phyloP scores from a whole-genome alignment of 192 early-diverging fungal genomes.

The Endogone sp. region DNA sequence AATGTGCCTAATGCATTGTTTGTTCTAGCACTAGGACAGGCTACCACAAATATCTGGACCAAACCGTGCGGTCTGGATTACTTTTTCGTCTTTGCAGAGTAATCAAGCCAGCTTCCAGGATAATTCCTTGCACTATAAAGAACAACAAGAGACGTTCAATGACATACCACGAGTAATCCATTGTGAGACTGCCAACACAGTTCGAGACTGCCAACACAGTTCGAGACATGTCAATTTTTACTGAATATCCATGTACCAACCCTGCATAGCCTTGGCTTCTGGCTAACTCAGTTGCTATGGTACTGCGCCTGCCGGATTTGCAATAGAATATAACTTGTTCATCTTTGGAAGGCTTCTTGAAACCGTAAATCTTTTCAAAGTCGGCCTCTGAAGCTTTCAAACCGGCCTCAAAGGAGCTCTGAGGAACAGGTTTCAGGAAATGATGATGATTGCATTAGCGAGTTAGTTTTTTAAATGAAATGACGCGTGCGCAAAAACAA shows the following conservation, averaged over 20 bases:
- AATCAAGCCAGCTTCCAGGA: constrained; percentile 47
- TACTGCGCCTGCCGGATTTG: constrained; percentile 61
- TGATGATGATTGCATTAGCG: neutral
- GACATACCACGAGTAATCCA: neutral
- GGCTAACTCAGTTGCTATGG: constrained; percentile 55
- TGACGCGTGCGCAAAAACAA: too few species aligned
- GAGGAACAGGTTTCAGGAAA: neutral
- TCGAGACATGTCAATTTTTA: too few species aligned
- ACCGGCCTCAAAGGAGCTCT: constrained; percentile 3
- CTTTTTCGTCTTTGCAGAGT: constrained; percentile 34
- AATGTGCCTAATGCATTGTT: too few species aligned
- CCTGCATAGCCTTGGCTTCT: constrained; percentile 43
- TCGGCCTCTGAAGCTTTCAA: constrained; percentile 11
- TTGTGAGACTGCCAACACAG: neutral
- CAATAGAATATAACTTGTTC: constrained; percentile 66
- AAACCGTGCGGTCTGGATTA: too few species aligned
- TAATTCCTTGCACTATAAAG: constrained; percentile 37
- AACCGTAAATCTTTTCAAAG: constrained; percentile 38
- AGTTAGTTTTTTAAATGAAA: neutral
- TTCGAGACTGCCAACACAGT: too few species aligned
- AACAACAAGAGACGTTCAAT: neutral
- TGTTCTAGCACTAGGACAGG: too few species aligned
- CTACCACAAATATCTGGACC: too few species aligned
- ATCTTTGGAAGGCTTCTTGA: constrained; percentile 50
- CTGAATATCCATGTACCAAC: constrained; percentile 17